Percentiles rank a stretch among this genome's conserved stretches.
Conservation (phyloP, 768 basidiomycete species). For the Pleurotus ostreatus region DNA sequence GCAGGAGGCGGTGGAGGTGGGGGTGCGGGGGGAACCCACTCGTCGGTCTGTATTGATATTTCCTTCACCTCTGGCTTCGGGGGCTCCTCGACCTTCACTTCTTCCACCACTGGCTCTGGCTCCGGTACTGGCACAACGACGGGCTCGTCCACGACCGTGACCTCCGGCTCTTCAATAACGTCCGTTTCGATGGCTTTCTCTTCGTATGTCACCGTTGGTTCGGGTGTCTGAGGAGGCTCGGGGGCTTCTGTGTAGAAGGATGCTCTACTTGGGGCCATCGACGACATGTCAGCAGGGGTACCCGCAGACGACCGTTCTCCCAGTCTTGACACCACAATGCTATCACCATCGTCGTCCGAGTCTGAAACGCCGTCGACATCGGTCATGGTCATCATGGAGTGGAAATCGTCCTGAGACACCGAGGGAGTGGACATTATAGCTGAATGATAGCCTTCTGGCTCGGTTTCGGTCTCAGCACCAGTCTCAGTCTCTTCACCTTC, state of each 20-base stretch:
- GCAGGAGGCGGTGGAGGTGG: constrained; percentile 28
- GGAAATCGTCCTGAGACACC: constrained; percentile 69
- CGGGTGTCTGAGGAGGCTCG: constrained; percentile 29
- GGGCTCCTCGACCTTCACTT: constrained; percentile 21
- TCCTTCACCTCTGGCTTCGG: constrained; percentile 69
- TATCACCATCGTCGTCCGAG: constrained; percentile 62
- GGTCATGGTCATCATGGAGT: constrained; percentile 68
- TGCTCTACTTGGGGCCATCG: constrained; percentile 25
- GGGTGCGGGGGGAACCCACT: constrained; percentile 49
- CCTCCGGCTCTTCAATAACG: constrained; percentile 4
- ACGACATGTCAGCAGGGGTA: constrained; percentile 10
- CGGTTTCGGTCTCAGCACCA: constrained; percentile 66
- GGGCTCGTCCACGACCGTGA: constrained; percentile 18
- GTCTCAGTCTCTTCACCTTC: constrained; percentile 63
- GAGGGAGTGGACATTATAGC: constrained; percentile 62
- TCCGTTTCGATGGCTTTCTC: constrained; percentile 20
- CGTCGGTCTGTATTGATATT: constrained; percentile 78
- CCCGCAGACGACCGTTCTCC: constrained; percentile 11
- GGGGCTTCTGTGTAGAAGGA: constrained; percentile 21
- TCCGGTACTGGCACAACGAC: constrained; percentile 10
- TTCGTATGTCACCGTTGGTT: constrained; percentile 44
- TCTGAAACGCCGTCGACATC: constrained; percentile 59
- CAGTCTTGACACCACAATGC: constrained; percentile 64
- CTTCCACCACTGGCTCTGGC: constrained; percentile 28
- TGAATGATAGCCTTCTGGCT: constrained; percentile 75